These are phyloP conservation scores for Scutellaria barbata DNA, from an alignment of 257 asterid genomes.

Conservation along the genomic window DNA sequence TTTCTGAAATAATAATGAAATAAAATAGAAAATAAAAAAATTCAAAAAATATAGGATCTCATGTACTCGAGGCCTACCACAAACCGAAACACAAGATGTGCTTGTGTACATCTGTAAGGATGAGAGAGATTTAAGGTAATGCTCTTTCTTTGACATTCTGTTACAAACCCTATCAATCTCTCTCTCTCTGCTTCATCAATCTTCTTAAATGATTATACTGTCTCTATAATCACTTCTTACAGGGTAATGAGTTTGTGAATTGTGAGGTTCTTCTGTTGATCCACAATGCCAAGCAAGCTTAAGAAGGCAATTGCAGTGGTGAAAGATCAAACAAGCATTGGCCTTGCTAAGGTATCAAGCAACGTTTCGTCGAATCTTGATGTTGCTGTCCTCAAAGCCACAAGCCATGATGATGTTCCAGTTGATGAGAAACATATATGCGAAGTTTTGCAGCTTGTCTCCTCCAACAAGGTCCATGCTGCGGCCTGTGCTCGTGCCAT, in stretches of 20 bases:
- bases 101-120: constrained; percentile 34
- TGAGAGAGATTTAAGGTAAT: constrained; percentile 33
- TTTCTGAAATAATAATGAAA: no score
- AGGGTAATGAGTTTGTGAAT: constrained; percentile 11
- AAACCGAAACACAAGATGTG: constrained; percentile 15
- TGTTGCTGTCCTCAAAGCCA: constrained; percentile 78
- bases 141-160: neutral
- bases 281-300: constrained; percentile 82
- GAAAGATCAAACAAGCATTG: constrained; percentile 88
- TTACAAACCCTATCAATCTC: constrained; percentile 18
- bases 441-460: constrained; percentile 65
- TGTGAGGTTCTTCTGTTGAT: neutral
- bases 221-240: neutral
- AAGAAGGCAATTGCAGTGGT: constrained; percentile 87
- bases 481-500: constrained; percentile 78
- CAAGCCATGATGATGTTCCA: constrained; percentile 75
- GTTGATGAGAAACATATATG: constrained; percentile 59
- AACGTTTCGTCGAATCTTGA: constrained; percentile 64
- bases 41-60: no score
- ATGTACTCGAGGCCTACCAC: neutral
- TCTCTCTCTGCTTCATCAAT: constrained; percentile 3
- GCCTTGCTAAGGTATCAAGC: constrained; percentile 80
- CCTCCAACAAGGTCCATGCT: constrained; percentile 68
- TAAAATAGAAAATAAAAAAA: no score
- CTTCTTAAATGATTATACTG: neutral